Evolutionary conservation across 208 protist species (phyloP), one percentile per base, ranked within the genome.

Genomic region (Phytomonas sp.): DNA sequence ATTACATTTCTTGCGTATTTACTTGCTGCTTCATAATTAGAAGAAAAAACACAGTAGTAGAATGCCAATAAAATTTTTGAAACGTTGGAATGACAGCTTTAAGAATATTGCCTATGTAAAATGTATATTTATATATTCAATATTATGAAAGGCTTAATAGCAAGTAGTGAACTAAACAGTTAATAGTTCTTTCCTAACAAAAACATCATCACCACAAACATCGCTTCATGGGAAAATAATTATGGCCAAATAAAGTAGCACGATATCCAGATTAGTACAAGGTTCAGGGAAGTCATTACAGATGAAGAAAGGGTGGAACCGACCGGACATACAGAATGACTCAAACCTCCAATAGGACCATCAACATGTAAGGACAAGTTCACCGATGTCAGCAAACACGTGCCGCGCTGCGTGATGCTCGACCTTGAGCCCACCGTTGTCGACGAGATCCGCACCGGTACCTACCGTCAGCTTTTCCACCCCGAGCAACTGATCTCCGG

Each of bases 291-390:
- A 68, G 86, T 90, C 46, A 89, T 94, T 69, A 56, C 71, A 30
- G 83, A 90, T 62, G 84, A 90, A 67, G 84, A 93, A 66, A 84
- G 85, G 74, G 82, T 98, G 17, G 96, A 99, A 74, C 83, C 92
- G 34, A 97, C 88, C 72, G 98, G 67, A 88, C 84, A 8, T 99
- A 98, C 77, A 81, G 73, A 72, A 72, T 65, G 77, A 81, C 70
- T 77, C 72, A n/a, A 87, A 98, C 67, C 79, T 99, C 13, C 97
- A 99, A 85, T 81, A 99, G n/a, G 98, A 99, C 79, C 73, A 97
- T 99, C 79, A 98, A 99, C 84, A 98, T 99, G 63, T 99, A 99
- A 91, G 83, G 99, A 98, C 73, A 98, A 99, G 88, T 97, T 91
- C 29, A 97, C 95, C 40, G 75, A 75, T 31, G 77, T 79, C 66